Percentiles rank a stretch among this genome's conserved stretches.
Evolutionary conservation across 2,329 filamentous ascomycete genomes (phyloP).

Genomic region (Cadophora gregata): DNA sequence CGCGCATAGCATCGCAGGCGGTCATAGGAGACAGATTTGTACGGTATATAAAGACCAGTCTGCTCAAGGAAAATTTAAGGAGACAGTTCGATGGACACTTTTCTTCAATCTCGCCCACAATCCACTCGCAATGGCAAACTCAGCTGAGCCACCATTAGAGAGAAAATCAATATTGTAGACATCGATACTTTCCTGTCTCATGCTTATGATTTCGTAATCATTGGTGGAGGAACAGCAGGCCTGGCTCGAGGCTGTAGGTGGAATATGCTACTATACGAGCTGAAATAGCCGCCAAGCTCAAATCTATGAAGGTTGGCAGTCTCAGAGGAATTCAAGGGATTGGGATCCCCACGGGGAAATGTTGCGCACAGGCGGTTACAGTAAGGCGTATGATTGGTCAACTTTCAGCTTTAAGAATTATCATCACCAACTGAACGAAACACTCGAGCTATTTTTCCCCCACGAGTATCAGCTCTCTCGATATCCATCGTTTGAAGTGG

Average conservation of each 20-base stretch:
- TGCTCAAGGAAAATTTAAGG: neutral
- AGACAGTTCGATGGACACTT: neutral
- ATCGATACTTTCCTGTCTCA: conserved; percentile 2
- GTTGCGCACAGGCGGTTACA: too few species aligned
- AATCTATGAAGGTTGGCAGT: too few species aligned
- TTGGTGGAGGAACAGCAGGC: conserved; percentile 52
- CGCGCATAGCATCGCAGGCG: neutral
- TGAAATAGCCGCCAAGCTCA: too few species aligned
- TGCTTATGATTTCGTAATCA: conserved; percentile 48
- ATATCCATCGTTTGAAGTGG: too few species aligned
- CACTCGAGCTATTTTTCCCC: too few species aligned
- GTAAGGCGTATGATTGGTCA: too few species aligned
- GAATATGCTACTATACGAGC: too few species aligned
- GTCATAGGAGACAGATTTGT: neutral
- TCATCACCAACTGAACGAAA: too few species aligned
- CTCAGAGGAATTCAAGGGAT: too few species aligned
- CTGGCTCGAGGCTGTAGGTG: conserved; percentile 50
- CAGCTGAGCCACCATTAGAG: neutral
- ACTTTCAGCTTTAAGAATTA: too few species aligned
- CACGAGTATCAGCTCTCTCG: too few species aligned
- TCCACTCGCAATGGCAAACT: neutral
- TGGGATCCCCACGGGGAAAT: too few species aligned
- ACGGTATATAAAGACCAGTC: neutral
- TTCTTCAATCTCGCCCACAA: neutral
- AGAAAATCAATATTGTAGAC: neutral